A percentile compares a stretch with the other conserved stretches of the same genome.
phyloP scores from a whole-genome alignment of 768 basidiomycete genomes.

The Calocera cornea region DNA sequence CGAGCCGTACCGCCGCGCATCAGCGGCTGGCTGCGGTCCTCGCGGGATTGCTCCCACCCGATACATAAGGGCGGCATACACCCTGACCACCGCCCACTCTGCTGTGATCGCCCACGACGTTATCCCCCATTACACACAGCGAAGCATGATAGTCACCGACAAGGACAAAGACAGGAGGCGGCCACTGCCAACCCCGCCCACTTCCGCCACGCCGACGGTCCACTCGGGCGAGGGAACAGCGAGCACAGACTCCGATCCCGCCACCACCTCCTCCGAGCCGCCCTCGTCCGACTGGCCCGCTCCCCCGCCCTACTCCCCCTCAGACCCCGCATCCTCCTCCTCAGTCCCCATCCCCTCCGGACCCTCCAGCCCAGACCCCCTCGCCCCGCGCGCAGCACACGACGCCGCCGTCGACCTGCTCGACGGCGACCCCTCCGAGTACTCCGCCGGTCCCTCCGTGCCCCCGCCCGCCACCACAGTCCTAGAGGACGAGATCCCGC shows the following conservation, averaged over 20 bases:
- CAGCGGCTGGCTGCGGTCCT: no score
- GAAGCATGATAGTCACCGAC: neutral
- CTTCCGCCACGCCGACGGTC: neutral
- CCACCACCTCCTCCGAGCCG: neutral
- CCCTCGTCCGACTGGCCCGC: neutral
- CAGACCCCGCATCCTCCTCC: neutral
- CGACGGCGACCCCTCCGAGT: neutral
- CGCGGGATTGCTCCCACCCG: no score
- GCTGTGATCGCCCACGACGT: no score
- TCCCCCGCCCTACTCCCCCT: neutral
- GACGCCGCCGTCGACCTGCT: neutral
- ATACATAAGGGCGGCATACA: no score
- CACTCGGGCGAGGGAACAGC: neutral
- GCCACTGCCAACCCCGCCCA: neutral
- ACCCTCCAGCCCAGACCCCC: neutral
- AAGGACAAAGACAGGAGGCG: neutral
- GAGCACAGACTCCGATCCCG: neutral
- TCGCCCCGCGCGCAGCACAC: neutral
- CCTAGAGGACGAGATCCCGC: neutral
- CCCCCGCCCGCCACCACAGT: neutral
- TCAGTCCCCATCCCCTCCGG: neutral
- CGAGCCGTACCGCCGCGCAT: no score
- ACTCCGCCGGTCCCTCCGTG: neutral
- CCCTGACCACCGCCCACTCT: no score
- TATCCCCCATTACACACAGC: no score